Base-by-base conservation (phyloP, 495 filamentous ascomycete species). In the Aspergillus cristatus region DNA sequence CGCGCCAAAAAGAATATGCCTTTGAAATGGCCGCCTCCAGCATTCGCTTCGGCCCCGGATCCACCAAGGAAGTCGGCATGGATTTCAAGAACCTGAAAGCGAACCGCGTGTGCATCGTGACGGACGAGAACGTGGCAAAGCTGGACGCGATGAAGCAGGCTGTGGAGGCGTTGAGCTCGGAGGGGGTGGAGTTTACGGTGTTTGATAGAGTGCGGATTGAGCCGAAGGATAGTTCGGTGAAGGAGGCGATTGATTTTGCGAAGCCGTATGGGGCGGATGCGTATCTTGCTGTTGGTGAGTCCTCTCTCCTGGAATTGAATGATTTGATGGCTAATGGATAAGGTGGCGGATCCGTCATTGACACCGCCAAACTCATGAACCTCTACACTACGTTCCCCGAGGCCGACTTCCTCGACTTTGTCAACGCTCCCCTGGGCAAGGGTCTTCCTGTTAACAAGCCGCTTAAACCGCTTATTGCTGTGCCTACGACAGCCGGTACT, bases 11-110 rank as follows among this genome's bases (percentile, higher is more conserved):
- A 57, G 91, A 98, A 52, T 97, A 97, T 65, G 91, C 91, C 25
- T 98, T 98, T 53, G 90, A 98, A 62, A 94, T 98, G 89, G 91
- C 68, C 1, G 85, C 91, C 3, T 91, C 86, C 1, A 84, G 78
- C 30, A 94, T 98, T 53, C 81, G 93, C 12, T 98, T 95, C 49
- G 91, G 91, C 0, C 83, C 85, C 0, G 91, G 91, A 3, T 80
- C 78, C n/a, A 98, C 91, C 11, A 81, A 83, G 57, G 91, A 98
- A 62, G 88, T 97, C n/a, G 91, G 91, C 42, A 98, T 98, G 91
- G 91, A 98, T 60, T 81, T 98, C 49, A 75, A 75, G 61, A 98
- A 97, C 55, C 76, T 98, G 74, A 80, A 81, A 12, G 75, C 80
- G 2, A 84, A 84, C 63, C 77, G 78, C 20, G 89, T 98, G 25